Evolutionary conservation across 169 alveolate species (phyloP).

Genomic region (Condylostoma magnum): DNA sequence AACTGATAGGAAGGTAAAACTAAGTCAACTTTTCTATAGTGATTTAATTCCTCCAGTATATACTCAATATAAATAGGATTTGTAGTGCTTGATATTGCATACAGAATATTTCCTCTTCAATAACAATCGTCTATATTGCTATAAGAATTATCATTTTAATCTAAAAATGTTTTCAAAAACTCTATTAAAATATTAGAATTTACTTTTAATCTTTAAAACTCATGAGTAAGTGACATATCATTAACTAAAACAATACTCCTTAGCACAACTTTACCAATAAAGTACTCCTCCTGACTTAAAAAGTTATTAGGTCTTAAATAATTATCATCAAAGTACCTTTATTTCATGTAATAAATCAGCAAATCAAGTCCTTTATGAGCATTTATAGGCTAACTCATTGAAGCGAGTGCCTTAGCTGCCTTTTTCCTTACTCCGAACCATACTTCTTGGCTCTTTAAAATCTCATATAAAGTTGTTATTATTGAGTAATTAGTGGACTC

Average conservation of each 20-base stretch:
- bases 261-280: conserved; percentile 37
- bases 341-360: conserved; percentile 35
- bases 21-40: conserved; percentile 33
- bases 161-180: conserved; percentile 25
- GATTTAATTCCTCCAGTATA: conserved; percentile 33
- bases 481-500: conserved; percentile 11
- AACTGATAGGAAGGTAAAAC: conserved; percentile 21
- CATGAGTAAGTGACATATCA: conserved; percentile 24
- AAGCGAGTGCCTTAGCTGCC: conserved; percentile 36
- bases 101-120: conserved; percentile 30
- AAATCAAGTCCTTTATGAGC: conserved; percentile 41
- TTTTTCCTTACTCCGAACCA: conserved; percentile 44
- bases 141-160: conserved; percentile 41
- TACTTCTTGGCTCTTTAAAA: conserved; percentile 15
- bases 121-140: conserved; percentile 45
- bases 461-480: neutral
- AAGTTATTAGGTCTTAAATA: conserved; percentile 41
- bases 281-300: conserved; percentile 29
- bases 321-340: conserved; percentile 33
- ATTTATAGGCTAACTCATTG: conserved; percentile 27
- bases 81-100: conserved; percentile 32
- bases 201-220: conserved; percentile 16
- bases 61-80: conserved; percentile 29
- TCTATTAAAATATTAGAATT: conserved; percentile 34
- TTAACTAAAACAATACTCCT: conserved; percentile 30